Evolutionary conservation across 2,329 filamentous ascomycete genomes (phyloP).

Genomic region (Sphaerostilbella broomeana): DNA sequence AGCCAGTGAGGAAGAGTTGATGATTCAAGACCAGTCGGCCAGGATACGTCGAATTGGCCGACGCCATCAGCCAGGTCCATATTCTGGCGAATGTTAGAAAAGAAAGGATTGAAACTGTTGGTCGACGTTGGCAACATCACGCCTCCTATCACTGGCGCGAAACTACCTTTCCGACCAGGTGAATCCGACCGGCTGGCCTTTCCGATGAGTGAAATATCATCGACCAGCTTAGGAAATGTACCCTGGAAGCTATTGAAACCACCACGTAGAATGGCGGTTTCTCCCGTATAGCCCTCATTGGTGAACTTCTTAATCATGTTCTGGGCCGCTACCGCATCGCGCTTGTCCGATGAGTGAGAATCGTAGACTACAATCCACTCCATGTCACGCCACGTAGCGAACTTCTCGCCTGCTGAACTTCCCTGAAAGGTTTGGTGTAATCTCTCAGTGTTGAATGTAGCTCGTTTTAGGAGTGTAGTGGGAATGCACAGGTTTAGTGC

Average conservation of each 20-base stretch:
- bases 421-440: conserved; percentile 79
- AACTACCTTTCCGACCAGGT: conserved; percentile 32
- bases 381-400: conserved; percentile 68
- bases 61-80: conserved; percentile 92
- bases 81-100: conserved; percentile 92
- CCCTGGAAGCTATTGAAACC: conserved; percentile 71
- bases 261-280: conserved; percentile 68
- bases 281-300: conserved; percentile 72
- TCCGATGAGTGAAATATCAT: conserved; percentile 36
- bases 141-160: conserved; percentile 76
- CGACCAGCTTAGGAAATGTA: conserved; percentile 59
- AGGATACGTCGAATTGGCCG: conserved; percentile 62
- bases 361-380: conserved; percentile 85
- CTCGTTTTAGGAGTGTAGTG: conserved; percentile 83
- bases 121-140: conserved; percentile 69
- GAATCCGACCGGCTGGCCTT: conserved; percentile 47
- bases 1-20: conserved; percentile 70
- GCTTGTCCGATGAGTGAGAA: conserved; percentile 64
- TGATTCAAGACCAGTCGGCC: conserved; percentile 40
- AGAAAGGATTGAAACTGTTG: conserved; percentile 78
- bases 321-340: conserved; percentile 71
- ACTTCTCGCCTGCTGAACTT: conserved; percentile 61
- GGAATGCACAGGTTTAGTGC: conserved; percentile 92
- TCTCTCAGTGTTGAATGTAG: conserved; percentile 84
- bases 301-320: conserved; percentile 94